Conservation (phyloP, 176 grass and related monocot species). For the Leersia perrieri region DNA sequence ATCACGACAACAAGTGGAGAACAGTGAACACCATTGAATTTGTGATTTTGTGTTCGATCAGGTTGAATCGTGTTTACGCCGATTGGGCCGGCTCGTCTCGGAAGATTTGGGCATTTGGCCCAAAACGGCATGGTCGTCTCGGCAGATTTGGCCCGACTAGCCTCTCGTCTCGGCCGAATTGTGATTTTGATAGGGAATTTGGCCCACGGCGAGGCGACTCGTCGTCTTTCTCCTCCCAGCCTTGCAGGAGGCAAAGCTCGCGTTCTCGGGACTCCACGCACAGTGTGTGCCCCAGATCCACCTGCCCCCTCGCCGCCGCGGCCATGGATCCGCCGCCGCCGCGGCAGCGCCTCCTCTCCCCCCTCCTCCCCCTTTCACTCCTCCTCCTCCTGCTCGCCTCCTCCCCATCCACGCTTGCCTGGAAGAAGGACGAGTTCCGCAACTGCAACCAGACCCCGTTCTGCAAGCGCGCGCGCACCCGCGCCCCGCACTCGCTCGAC, state of each 20-base stretch:
- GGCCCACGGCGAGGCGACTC: not conserved
- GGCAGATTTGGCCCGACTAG: no score
- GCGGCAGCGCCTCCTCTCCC: constrained; percentile 22
- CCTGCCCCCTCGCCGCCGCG: not conserved
- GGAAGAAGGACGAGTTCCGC: constrained; percentile 98
- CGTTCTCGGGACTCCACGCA: not conserved
- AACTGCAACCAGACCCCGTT: constrained; percentile 89
- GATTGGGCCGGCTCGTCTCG: not conserved
- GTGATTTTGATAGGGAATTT: no score
- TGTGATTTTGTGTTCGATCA: not conserved
- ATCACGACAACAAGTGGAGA: not conserved
- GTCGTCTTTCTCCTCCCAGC: not conserved
- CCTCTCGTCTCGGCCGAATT: no score
- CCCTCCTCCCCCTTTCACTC: constrained; percentile 7
- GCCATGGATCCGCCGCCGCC: constrained; percentile 52
- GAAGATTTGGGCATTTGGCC: no score
- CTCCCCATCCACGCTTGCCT: constrained; percentile 37
- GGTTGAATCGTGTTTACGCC: not conserved
- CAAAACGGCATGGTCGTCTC: no score
- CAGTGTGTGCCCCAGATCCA: constrained; percentile 39
- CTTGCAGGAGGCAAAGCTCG: constrained; percentile 14
- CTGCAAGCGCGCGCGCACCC: constrained; percentile 77
- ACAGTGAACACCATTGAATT: not conserved
- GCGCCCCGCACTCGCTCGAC: constrained; percentile 70
- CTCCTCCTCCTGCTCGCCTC: constrained; percentile 37